A percentile compares a stretch with the other conserved stretches of the same genome.
These are phyloP conservation scores for Dimocarpus longan DNA, from an alignment of 345 rosid genomes.

Conservation along the genomic window DNA sequence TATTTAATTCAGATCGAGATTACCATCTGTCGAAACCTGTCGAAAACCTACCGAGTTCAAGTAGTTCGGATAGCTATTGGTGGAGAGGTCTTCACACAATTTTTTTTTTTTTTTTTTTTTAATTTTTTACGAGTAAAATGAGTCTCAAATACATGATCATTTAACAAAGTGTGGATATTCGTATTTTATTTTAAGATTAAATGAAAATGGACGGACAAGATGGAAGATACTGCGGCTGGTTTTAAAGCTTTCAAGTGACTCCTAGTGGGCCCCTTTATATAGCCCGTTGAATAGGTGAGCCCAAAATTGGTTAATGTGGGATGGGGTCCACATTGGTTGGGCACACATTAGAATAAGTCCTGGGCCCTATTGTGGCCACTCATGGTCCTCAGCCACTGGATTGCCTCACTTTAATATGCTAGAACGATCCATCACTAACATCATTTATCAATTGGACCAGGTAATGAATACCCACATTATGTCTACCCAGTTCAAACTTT, in stretches of 20 bases:
- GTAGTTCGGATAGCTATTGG: too few relatives aligned
- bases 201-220: conserved; percentile 7
- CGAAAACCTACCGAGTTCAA: too few relatives aligned
- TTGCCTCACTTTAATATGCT: neutral
- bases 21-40: too few relatives aligned
- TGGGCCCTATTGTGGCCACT: neutral
- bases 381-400: conserved; percentile 2
- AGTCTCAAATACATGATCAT: too few relatives aligned
- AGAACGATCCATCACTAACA: neutral
- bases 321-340: conserved; percentile 9
- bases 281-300: neutral
- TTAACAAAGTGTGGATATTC: neutral
- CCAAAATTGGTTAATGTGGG: neutral
- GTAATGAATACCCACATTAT: too few relatives aligned
- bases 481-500: neutral
- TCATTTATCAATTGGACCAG: neutral
- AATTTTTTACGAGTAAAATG: too few relatives aligned
- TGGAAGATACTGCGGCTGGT: neutral
- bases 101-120: too few relatives aligned
- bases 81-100: too few relatives aligned
- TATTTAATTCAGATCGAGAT: neutral
- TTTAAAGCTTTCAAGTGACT: neutral
- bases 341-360: neutral
- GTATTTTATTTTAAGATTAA: neutral
- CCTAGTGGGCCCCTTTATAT: neutral